These are phyloP conservation scores for Capronia epimyces DNA, from an alignment of 2,329 filamentous ascomycete genomes.

Conservation along the genomic window DNA sequence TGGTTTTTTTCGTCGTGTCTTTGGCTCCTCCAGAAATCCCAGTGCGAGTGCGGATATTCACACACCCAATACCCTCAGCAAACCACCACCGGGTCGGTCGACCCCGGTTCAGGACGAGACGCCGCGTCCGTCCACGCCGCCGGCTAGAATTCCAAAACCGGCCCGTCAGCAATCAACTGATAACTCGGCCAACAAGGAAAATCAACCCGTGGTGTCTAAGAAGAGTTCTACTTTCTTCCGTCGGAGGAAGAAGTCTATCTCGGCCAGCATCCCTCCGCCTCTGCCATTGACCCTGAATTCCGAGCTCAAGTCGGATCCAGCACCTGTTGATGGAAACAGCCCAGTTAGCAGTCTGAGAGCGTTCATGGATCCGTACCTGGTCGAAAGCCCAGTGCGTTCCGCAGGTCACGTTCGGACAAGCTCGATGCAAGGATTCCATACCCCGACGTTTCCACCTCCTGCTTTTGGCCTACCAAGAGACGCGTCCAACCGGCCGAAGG, in stretches of 20 bases:
- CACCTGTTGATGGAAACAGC: constrained; percentile 43
- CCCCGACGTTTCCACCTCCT: constrained; percentile 15
- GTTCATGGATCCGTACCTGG: constrained; percentile 80
- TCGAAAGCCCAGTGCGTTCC: constrained; percentile 29
- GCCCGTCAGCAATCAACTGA: constrained; percentile 30
- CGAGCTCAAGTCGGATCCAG: constrained; percentile 27
- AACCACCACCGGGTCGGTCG: constrained; percentile 18
- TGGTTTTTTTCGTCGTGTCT: constrained; percentile 91
- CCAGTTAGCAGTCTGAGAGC: constrained; percentile 75
- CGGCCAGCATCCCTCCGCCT: constrained; percentile 58
- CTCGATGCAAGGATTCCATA: constrained; percentile 27
- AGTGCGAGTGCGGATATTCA: constrained; percentile 23
- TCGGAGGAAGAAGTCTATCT: constrained; percentile 81
- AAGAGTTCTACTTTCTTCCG: constrained; percentile 94
- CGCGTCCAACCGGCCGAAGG: constrained; percentile 1
- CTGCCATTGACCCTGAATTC: constrained; percentile 44
- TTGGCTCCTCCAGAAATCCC: constrained; percentile 64
- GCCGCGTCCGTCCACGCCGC: constrained; percentile 13
- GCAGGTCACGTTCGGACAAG: constrained; percentile 18
- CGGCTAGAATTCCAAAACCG: constrained; percentile 30
- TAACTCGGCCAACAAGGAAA: constrained; percentile 33
- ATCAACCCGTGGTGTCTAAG: constrained; percentile 60
- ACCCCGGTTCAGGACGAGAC: constrained; percentile 28
- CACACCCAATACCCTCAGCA: constrained; percentile 21
- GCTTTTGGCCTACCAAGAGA: constrained; percentile 13